These are phyloP conservation scores for Magnolia sinica DNA, from an alignment of 164 flowering plant genomes.

Conservation along the genomic window DNA sequence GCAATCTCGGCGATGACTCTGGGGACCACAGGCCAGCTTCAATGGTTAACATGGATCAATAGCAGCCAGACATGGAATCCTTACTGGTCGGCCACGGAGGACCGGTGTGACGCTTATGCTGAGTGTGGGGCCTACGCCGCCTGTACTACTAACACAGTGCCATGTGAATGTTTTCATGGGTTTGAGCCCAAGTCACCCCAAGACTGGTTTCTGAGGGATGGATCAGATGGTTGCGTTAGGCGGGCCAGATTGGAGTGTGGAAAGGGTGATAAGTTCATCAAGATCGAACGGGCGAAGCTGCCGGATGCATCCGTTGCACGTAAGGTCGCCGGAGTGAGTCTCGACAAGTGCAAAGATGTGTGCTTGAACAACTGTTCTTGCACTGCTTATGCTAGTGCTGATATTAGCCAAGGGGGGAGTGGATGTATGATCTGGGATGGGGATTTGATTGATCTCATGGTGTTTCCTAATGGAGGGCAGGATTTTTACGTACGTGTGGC, in stretches of 20 bases:
- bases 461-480: neutral
- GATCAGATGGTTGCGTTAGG: neutral
- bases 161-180: neutral
- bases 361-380: neutral
- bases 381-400: neutral
- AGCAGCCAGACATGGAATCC: neutral
- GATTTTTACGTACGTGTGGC: slow-evolving; percentile 3
- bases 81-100: neutral
- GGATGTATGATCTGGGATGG: neutral
- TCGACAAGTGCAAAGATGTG: neutral
- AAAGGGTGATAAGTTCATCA: neutral
- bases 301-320: neutral
- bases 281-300: neutral
- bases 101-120: neutral
- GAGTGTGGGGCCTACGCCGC: neutral
- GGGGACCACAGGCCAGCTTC: neutral
- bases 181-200: neutral
- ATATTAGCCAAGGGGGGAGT: neutral
- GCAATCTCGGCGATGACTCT: neutral
- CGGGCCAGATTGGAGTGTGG: neutral
- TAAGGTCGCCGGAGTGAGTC: neutral
- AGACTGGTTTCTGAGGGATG: neutral
- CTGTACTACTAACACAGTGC: neutral
- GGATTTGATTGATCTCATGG: neutral
- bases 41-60: neutral